Base-by-base conservation (phyloP, 2,329 filamentous ascomycete genomes). In the Aspergillus caelatus region DNA sequence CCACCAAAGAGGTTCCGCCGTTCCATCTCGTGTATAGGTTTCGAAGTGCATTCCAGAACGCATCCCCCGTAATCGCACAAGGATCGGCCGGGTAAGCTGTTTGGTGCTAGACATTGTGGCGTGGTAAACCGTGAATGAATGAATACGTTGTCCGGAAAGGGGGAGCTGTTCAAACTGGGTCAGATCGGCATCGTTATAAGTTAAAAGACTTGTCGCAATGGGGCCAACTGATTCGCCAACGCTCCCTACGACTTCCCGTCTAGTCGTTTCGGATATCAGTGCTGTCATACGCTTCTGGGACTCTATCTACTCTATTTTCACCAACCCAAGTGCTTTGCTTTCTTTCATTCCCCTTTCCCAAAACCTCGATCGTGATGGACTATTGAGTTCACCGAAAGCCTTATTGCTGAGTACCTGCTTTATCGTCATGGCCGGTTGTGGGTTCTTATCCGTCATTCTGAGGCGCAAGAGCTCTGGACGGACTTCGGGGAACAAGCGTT, bases 401-500 rank as follows among this genome's bases (percentile, higher is more conserved):
- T 67, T 76, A 52, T 72, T 78, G 43, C 62, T 77, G 64, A 70
- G 70, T 57, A 71, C 73, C 56, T 76, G 71, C 58, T 62, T 75
- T 26, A 60, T 75, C 59, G 68, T 74, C n/a, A 79, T 79, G 77
- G 72, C 71, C 52, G 73, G 76, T 41, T 79, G 77, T 64, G 74
- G 76, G 10, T 19, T 78, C 12, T 59, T 78, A n/a, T 72, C 75
- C 30, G 70, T 70, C 26, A 60, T 75, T 57, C 41, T 73, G 52
- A 69, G 72, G 62, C 74, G 71, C 57, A 69, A 63, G 58, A 45
- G 58, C 26, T 57, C 60, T 54, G 54, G 63, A 41, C 66, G 57
- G 30, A 65, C 67, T 30, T 59, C 61, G 10, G 61, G 60, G n/a
- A 68, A 62, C 2, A 70, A 64, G 41, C 72, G 66, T 28, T 63